phyloP scores from a whole-genome alignment of 176 grass and related monocot species.

The Echinochloa phyllopogon region DNA sequence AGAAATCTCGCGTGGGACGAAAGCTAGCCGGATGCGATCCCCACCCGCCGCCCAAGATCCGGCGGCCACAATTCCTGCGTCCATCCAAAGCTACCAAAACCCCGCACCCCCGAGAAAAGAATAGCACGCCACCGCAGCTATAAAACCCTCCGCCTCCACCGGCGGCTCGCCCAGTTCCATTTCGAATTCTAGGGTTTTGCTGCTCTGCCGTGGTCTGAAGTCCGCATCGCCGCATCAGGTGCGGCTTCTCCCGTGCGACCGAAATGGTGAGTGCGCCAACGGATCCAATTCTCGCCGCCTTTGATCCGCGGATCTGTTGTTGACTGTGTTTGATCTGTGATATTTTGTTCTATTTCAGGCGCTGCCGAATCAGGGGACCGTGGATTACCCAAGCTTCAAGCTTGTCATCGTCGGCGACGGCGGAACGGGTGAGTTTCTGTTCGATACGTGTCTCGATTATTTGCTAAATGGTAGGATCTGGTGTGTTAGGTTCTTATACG shows the following conservation, averaged over 20 bases:
- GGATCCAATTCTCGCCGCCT: background rate
- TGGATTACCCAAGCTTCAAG: conserved; percentile 91
- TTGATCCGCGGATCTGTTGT: background rate
- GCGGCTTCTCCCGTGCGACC: background rate
- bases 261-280: conserved; percentile 34
- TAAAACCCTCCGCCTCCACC: conserved; percentile 55
- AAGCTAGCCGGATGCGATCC: conserved; percentile 54
- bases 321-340: background rate
- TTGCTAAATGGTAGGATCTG: background rate
- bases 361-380: conserved; percentile 77
- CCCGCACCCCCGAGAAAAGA: conserved; percentile 9
- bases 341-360: conserved; percentile 47
- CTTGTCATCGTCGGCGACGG: conserved; percentile 91
- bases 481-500: background rate
- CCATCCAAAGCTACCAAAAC: conserved; percentile 58
- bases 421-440: conserved; percentile 63
- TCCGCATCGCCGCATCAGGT: conserved; percentile 10
- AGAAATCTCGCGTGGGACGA: conserved; percentile 52
- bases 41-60: conserved; percentile 41
- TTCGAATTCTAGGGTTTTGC: conserved; percentile 64
- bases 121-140: conserved; percentile 23
- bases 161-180: conserved; percentile 23
- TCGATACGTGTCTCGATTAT: background rate
- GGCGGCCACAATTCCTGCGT: conserved; percentile 67
- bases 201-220: background rate